A percentile compares a stretch with the other conserved stretches of the same genome.
Conservation (phyloP, 2,329 filamentous ascomycete species). For the Westerdykella ornata region DNA sequence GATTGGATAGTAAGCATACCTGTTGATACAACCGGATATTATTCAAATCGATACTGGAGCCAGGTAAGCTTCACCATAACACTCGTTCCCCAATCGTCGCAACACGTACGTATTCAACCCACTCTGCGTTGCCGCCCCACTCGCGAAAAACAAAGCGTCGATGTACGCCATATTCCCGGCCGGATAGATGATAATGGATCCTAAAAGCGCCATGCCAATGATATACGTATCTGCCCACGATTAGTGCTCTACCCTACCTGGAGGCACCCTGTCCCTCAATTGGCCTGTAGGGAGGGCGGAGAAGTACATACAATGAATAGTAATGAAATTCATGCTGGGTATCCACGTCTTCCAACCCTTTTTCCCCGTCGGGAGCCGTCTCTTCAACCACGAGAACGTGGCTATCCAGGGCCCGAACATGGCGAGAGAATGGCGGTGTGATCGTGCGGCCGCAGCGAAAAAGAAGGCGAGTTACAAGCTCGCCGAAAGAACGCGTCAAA, state of each 20-base stretch:
- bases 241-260: neutral
- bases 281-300: too few species aligned
- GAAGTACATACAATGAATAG: constrained; percentile 58
- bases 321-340: constrained; percentile 74
- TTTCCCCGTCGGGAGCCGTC: constrained; percentile 17
- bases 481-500: too few species aligned
- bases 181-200: constrained; percentile 70
- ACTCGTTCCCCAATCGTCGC: neutral
- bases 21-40: constrained; percentile 45
- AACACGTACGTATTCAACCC: constrained; percentile 68
- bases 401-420: constrained; percentile 32
- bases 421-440: neutral
- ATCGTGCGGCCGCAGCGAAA: neutral
- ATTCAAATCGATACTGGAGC: constrained; percentile 45
- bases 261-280: too few species aligned
- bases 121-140: constrained; percentile 81
- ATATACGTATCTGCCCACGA: constrained; percentile 64
- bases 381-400: constrained; percentile 25
- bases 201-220: constrained; percentile 62
- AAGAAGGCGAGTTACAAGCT: too few species aligned
- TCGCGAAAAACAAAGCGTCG: constrained; percentile 83
- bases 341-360: neutral
- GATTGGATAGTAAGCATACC: constrained; percentile 45
- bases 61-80: constrained; percentile 10
- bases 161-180: constrained; percentile 63